Percentiles rank a stretch among this genome's conserved stretches.
Evolutionary conservation across 2,329 filamentous ascomycete species (phyloP).

Genomic region (Talaromyces sp.): DNA sequence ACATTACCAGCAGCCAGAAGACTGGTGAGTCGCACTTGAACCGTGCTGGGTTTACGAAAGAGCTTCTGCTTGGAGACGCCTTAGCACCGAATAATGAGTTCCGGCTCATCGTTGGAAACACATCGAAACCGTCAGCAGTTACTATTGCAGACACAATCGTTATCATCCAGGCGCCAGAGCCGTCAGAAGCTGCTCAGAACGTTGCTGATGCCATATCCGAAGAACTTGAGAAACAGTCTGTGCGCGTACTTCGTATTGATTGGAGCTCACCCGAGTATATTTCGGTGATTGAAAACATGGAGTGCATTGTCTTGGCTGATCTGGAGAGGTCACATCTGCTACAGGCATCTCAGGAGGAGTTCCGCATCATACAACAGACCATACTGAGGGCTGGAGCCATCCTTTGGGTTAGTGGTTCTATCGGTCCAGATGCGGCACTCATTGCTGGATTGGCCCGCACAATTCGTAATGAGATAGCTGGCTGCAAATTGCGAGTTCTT

Average conservation of each 20-base stretch:
- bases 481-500: slow-evolving; percentile 21
- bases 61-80: not conserved
- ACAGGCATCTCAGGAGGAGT: not conserved
- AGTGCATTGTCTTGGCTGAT: not conserved
- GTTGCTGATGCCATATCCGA: not conserved
- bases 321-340: slow-evolving; percentile 1
- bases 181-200: not conserved
- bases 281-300: not conserved
- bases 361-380: not conserved
- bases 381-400: not conserved
- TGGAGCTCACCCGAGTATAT: not conserved
- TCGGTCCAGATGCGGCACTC: not conserved
- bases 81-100: not conserved
- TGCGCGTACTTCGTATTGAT: not conserved
- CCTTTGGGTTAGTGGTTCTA: not conserved
- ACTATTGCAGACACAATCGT: not conserved
- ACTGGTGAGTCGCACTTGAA: not conserved
- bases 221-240: not conserved
- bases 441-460: slow-evolving; percentile 5
- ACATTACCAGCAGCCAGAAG: not conserved
- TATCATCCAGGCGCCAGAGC: not conserved
- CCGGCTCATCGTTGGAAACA: not conserved
- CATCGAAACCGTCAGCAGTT: not conserved
- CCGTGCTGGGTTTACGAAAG: not conserved
- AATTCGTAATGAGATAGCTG: slow-evolving; percentile 1